Conservation (phyloP, 2,329 filamentous ascomycete species). For the Capronia epimyces region DNA sequence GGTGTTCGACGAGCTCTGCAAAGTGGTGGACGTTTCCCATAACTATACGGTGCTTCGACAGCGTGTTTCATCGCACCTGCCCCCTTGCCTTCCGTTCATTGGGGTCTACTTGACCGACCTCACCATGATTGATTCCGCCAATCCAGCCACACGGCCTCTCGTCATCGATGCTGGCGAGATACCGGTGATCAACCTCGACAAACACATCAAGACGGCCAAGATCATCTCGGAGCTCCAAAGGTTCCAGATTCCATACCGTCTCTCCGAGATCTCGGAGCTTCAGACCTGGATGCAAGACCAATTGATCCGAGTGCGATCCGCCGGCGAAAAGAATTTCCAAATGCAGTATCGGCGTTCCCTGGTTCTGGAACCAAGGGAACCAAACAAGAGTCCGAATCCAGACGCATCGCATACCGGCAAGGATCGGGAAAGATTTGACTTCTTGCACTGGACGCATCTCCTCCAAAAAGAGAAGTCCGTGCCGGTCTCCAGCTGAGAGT, state of each 20-base stretch:
- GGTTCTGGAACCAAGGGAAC: slow-evolving; percentile 64
- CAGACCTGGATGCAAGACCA: slow-evolving; percentile 89
- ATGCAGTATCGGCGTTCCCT: slow-evolving; percentile 77
- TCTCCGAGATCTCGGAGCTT: slow-evolving; percentile 77
- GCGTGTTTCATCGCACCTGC: slow-evolving; percentile 76
- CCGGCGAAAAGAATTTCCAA: slow-evolving; percentile 58
- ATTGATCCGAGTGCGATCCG: slow-evolving; percentile 66
- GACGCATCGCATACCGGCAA: slow-evolving; percentile 34
- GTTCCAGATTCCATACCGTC: slow-evolving; percentile 87
- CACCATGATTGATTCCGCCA: slow-evolving; percentile 92
- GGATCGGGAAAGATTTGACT: slow-evolving; percentile 49
- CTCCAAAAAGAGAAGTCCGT: slow-evolving; percentile 21
- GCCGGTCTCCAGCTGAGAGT: slow-evolving; percentile 9
- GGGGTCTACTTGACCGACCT: slow-evolving; percentile 95
- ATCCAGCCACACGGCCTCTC: slow-evolving; percentile 75
- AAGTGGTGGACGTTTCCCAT: slow-evolving; percentile 80
- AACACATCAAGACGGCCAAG: slow-evolving; percentile 87
- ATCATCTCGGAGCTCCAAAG: slow-evolving; percentile 94
- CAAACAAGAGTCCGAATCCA: slow-evolving; percentile 23
- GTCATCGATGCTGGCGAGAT: slow-evolving; percentile 59
- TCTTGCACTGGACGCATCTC: slow-evolving; percentile 47
- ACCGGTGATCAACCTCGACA: slow-evolving; percentile 94
- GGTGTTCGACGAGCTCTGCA: slow-evolving; percentile 69
- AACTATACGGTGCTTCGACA: slow-evolving; percentile 86
- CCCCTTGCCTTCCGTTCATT: slow-evolving; percentile 89